Evolutionary conservation across 257 asterid genomes (phyloP).

Genomic region (Solanum commersonii): DNA sequence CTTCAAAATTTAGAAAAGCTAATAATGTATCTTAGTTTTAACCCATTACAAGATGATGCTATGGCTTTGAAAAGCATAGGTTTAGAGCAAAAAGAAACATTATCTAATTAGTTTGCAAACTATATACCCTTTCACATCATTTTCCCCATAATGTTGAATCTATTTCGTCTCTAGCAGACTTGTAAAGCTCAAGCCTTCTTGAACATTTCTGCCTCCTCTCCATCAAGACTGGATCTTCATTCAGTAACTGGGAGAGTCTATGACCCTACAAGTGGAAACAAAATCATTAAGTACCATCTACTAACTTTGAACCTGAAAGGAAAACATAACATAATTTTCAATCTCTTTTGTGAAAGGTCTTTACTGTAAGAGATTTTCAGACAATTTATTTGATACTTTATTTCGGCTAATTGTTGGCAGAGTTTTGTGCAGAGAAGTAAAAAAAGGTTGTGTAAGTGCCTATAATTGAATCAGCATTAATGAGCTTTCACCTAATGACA

Average conservation of each 20-base stretch:
- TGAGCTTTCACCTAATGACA: neutral
- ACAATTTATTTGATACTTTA: neutral
- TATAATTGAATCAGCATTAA: neutral
- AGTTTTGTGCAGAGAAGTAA: neutral
- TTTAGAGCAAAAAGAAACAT: neutral
- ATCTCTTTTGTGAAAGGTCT: neutral
- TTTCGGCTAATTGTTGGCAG: neutral
- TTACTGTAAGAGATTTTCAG: neutral
- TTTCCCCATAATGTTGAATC: constrained; percentile 20
- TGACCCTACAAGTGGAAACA: constrained; percentile 8
- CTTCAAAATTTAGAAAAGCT: neutral
- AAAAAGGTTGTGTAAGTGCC: neutral
- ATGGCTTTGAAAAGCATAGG: neutral
- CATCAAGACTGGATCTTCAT: constrained; percentile 26
- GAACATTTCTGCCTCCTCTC: constrained; percentile 28
- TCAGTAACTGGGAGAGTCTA: constrained; percentile 16
- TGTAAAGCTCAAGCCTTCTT: constrained; percentile 24
- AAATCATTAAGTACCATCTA: neutral
- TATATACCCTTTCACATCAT: neutral
- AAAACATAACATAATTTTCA: neutral
- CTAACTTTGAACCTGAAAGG: neutral
- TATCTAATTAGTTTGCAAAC: neutral
- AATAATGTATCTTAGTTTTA: neutral
- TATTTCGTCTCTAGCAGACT: constrained; percentile 31
- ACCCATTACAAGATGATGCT: neutral